These are phyloP conservation scores for Candida sanyaensis DNA, from an alignment of 1,139 yeast species.

Conservation along the genomic window DNA sequence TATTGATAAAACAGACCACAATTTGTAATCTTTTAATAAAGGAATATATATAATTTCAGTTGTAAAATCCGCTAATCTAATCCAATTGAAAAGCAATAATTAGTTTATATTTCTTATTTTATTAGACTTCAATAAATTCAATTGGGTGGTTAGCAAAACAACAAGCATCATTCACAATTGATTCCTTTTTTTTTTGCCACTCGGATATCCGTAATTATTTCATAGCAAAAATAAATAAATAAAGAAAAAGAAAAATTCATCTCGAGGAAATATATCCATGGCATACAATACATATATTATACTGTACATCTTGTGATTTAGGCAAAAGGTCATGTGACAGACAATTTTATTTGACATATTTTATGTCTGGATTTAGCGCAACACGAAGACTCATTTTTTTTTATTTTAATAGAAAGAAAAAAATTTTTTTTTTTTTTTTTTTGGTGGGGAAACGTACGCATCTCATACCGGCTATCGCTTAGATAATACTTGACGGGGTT, in stretches of 20 bases:
- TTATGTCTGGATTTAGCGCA: background rate
- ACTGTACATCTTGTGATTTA: background rate
- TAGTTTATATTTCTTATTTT: too few relatives aligned
- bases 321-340: constrained; percentile 1
- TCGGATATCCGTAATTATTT: background rate
- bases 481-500: background rate
- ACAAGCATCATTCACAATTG: too few relatives aligned
- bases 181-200: background rate
- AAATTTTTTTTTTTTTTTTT: background rate
- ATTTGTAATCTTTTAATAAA: background rate
- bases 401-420: background rate
- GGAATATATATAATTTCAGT: background rate
- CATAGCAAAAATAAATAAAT: background rate
- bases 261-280: background rate
- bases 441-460: background rate
- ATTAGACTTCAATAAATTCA: too few relatives aligned
- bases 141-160: too few relatives aligned
- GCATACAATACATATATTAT: too few relatives aligned
- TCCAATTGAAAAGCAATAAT: background rate
- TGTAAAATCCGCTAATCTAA: background rate
- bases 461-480: background rate
- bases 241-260: background rate
- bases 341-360: background rate
- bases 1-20: background rate
- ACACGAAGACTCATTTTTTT: background rate